Conservation (phyloP, 148 eudicot genomes). For the Heliamphora exappendiculata region DNA sequence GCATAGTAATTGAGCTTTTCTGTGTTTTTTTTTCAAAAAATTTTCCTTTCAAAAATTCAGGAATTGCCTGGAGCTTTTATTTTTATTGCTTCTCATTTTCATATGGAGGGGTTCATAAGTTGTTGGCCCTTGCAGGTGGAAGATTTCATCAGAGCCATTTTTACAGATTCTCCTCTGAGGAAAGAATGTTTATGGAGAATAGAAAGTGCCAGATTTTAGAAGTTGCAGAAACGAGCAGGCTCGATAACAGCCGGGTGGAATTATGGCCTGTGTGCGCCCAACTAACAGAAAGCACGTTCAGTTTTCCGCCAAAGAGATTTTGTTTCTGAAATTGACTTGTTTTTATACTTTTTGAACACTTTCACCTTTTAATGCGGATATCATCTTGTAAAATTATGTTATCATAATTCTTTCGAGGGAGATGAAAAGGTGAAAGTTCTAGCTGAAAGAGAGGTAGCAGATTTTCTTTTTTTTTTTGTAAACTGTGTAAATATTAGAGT, state of each 20-base stretch:
- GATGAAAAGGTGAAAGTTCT: neutral
- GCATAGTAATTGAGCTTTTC: neutral
- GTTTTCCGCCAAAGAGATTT: neutral
- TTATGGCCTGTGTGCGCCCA: neutral
- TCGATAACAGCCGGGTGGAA: neutral
- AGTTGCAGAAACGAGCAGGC: slow-evolving; percentile 4
- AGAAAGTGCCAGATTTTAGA: slow-evolving; percentile 44
- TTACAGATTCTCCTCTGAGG: slow-evolving; percentile 84
- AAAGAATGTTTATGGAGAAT: slow-evolving; percentile 85
- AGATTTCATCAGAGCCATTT: slow-evolving; percentile 89
- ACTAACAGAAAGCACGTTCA: neutral
- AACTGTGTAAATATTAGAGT: neutral
- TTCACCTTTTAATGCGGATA: neutral
- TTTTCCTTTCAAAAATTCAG: neutral
- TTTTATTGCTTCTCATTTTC: neutral
- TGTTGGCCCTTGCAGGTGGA: slow-evolving; percentile 51
- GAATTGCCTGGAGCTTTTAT: neutral
- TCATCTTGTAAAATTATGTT: neutral
- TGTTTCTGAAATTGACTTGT: neutral
- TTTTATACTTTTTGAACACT: neutral
- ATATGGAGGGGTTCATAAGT: neutral
- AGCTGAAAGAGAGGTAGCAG: neutral
- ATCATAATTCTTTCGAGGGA: neutral
- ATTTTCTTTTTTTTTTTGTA: neutral
- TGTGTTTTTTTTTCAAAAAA: too few relatives aligned